A percentile compares a stretch with the other conserved stretches of the same genome.
Evolutionary conservation across 2,329 filamentous ascomycete species (phyloP).

Genomic region (Diaporthe amygdali): DNA sequence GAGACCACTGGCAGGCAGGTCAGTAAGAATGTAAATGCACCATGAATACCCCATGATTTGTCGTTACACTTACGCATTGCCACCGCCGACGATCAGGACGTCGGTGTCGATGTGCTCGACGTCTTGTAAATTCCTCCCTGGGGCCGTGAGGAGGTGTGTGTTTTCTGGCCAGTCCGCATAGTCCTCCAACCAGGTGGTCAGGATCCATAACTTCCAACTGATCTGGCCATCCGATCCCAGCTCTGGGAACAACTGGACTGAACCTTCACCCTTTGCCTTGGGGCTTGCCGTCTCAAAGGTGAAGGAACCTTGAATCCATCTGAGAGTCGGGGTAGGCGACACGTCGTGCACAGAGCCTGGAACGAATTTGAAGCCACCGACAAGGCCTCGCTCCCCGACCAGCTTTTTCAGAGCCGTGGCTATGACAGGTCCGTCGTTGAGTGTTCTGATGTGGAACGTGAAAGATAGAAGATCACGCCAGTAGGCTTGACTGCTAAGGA

Average conservation of each 20-base stretch:
- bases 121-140: constrained; percentile 27
- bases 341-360: constrained; percentile 25
- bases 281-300: constrained; percentile 38
- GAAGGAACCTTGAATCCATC: constrained; percentile 38
- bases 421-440: constrained; percentile 30
- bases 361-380: constrained; percentile 25
- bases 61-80: constrained; percentile 35
- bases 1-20: constrained; percentile 30
- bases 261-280: constrained; percentile 36
- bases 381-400: constrained; percentile 25
- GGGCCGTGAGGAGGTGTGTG: constrained; percentile 29
- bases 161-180: constrained; percentile 35
- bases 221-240: neutral
- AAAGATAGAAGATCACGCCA: constrained; percentile 43
- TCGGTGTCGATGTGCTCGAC: constrained; percentile 33
- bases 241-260: constrained; percentile 36
- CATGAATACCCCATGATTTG: accelerated
- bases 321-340: constrained; percentile 28
- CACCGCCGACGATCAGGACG: constrained; percentile 41
- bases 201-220: constrained; percentile 41
- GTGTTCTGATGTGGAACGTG: constrained; percentile 43
- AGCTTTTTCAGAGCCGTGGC: constrained; percentile 31
- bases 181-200: constrained; percentile 36
- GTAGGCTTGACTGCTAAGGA: constrained; percentile 38
- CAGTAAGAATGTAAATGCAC: neutral